Evolutionary conservation across 2,329 filamentous ascomycete genomes (phyloP).

Genomic region (Alternaria rosae): DNA sequence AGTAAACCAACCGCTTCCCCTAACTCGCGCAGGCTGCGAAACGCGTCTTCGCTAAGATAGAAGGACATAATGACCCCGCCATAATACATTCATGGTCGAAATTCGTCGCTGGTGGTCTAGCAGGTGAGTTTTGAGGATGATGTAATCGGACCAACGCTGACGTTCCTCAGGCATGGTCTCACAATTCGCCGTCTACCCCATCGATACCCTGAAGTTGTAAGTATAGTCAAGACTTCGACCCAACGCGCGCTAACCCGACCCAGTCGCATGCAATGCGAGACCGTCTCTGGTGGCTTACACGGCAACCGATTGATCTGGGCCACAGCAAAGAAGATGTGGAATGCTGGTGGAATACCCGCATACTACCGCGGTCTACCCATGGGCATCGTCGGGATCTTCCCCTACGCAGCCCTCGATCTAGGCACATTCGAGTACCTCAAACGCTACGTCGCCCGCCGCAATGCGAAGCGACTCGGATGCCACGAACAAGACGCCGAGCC

Average conservation of each 20-base stretch:
- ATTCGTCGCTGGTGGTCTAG: slow-evolving; percentile 88
- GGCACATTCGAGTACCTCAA: slow-evolving; percentile 96
- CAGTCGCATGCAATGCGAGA: slow-evolving; percentile 90
- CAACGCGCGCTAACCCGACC: slow-evolving; percentile 15
- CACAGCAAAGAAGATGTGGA: slow-evolving; percentile 87
- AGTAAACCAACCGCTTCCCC: slow-evolving; percentile 1
- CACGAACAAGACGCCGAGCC: slow-evolving; percentile 82
- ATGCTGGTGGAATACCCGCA: slow-evolving; percentile 73
- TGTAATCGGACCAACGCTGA: slow-evolving; percentile 1
- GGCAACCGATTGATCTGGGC: slow-evolving; percentile 83
- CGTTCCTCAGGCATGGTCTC: slow-evolving; percentile 74
- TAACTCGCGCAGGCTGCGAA: slow-evolving; percentile 72
- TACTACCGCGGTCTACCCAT: slow-evolving; percentile 94
- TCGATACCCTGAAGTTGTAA: slow-evolving; percentile 81
- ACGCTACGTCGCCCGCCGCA: slow-evolving; percentile 71
- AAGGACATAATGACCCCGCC: slow-evolving; percentile 84
- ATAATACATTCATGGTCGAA: slow-evolving; percentile 84
- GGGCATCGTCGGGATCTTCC: slow-evolving; percentile 95
- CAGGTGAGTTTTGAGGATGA: slow-evolving; percentile 55
- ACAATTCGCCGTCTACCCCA: slow-evolving; percentile 94
- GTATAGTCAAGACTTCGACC: slow-evolving; percentile 26
- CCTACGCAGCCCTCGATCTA: slow-evolving; percentile 95
- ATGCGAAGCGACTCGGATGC: slow-evolving; percentile 72
- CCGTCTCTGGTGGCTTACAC: slow-evolving; percentile 81
- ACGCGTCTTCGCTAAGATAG: slow-evolving; percentile 80